Evolutionary conservation across 169 alveolate species (phyloP), one percentile per base, ranked within the genome.

Genomic region (Cyclospora cayetanensis): DNA sequence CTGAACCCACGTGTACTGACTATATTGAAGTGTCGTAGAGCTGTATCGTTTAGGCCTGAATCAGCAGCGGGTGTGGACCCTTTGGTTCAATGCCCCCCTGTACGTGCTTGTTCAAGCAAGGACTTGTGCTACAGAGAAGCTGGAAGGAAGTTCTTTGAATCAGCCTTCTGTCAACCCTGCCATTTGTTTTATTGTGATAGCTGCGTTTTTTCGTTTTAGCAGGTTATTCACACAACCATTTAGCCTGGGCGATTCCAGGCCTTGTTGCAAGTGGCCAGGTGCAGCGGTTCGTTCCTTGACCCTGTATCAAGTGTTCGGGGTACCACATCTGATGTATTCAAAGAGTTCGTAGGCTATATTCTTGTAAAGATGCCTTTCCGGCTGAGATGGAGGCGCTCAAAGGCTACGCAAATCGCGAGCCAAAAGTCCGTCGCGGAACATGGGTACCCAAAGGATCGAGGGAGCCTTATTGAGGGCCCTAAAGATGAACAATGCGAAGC

Each of bases 231-330:
- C 1, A 25, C 31, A 15, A 41, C 4, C 52, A 7, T 31, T 42
- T 20, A 52, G 60, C 70, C 74, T 42, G 66, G 35, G 76, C 76
- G 22, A 29, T 31, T 11, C 90, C 37, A 50, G n/a, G n/a, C n/a
- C n/a, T n/a, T n/a, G n/a, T n/a, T n/a, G n/a, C 60, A 52, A 50
- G 70, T 80, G 90, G 90, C 53, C 74, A 60, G 74, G 18, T 60
- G 74, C 25, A 52, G 90, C 90, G 74, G 90, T 80, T 76, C 53
- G 74, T 65, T 77, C 88, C 46, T 42, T 20, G 70, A 50, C 88
- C 88, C 43, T 42, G 9, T 9, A 50, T 25, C 20, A 29, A 34
- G 41, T 76, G 41, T 27, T 76, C 12, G 29, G 4, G 86, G 15
- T 0, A 20, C 35, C 37, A 35, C 34, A 66, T 20, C 52, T 72